A percentile compares a stretch with the other conserved stretches of the same genome.
Evolutionary conservation across 2,329 filamentous ascomycete species (phyloP).

Genomic region (Aspergillus sp.): DNA sequence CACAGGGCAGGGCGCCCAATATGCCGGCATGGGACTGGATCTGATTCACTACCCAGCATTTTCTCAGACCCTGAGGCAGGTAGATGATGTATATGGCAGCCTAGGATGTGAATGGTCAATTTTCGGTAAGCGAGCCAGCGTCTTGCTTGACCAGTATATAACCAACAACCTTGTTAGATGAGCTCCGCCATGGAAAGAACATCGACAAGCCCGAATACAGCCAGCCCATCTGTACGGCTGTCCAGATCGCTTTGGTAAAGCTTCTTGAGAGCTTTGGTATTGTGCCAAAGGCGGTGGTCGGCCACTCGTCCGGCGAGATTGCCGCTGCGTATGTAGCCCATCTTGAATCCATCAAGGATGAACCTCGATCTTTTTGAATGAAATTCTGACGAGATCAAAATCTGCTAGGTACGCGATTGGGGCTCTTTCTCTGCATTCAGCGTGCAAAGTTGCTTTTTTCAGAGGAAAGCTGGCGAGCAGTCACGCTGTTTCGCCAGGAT

Average conservation of each 20-base stretch:
- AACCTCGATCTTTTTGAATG: neutral
- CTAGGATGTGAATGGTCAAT: slow-evolving; percentile 8
- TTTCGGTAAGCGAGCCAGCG: slow-evolving; percentile 3
- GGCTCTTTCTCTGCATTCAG: slow-evolving; percentile 4
- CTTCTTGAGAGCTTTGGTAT: slow-evolving; percentile 13
- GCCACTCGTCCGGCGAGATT: slow-evolving; percentile 24
- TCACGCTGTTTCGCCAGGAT: slow-evolving; percentile 7
- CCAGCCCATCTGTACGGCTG: slow-evolving; percentile 19
- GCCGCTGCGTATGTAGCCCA: slow-evolving; percentile 20
- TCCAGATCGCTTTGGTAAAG: slow-evolving; percentile 21
- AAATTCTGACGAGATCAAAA: neutral
- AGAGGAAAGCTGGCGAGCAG: slow-evolving; percentile 11
- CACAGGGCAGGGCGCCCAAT: slow-evolving; percentile 28
- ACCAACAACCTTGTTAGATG: slow-evolving; percentile 7
- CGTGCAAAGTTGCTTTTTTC: slow-evolving; percentile 12
- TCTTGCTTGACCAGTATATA: neutral
- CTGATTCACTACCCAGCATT: slow-evolving; percentile 12
- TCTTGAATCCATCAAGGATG: neutral
- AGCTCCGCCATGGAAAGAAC: slow-evolving; percentile 5
- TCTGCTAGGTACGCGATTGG: neutral
- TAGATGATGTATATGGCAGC: slow-evolving; percentile 3
- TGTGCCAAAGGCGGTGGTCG: slow-evolving; percentile 12
- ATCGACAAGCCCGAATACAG: slow-evolving; percentile 13
- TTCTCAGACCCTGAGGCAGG: slow-evolving; percentile 5
- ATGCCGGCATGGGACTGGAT: slow-evolving; percentile 16